phyloP scores from a whole-genome alignment of 164 flowering plant genomes.

The Magnolia kwangsiensis region DNA sequence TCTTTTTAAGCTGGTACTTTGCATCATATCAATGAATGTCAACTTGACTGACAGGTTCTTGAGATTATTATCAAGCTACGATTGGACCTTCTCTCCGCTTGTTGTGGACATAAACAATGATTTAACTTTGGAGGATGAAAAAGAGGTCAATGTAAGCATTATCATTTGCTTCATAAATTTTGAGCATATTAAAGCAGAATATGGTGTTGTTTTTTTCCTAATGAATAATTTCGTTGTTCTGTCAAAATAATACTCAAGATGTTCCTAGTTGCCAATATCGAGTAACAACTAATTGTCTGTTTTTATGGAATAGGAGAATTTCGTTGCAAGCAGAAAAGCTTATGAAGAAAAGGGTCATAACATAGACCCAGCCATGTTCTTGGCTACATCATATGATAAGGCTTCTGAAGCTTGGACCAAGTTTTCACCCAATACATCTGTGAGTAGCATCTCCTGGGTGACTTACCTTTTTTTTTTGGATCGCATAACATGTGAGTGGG shows the following conservation, averaged over 20 bases:
- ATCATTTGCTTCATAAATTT: background rate
- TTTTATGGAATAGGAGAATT: constrained; percentile 52
- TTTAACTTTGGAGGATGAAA: constrained; percentile 48
- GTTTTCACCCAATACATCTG: constrained; percentile 57
- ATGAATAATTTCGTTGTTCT: background rate
- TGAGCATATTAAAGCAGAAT: background rate
- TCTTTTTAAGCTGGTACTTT: no score
- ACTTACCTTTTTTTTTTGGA: background rate
- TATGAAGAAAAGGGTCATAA: constrained; percentile 35
- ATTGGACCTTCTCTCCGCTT: constrained; percentile 79
- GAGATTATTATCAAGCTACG: constrained; percentile 69
- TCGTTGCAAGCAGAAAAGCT: constrained; percentile 51
- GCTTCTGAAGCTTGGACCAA: constrained; percentile 90
- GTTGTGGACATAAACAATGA: constrained; percentile 82
- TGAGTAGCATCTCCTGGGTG: constrained; percentile 30
- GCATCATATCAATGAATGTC: background rate
- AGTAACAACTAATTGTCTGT: constrained; percentile 7
- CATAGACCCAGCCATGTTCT: constrained; percentile 61
- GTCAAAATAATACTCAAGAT: background rate
- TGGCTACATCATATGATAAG: constrained; percentile 87
- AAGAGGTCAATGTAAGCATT: constrained; percentile 64
- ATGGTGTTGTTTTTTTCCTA: background rate
- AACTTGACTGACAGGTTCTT: constrained; percentile 55
- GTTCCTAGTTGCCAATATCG: background rate
- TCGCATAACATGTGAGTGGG: background rate